Conservation (phyloP, 176 grass and related monocot genomes). For the Eragrostis curvula region DNA sequence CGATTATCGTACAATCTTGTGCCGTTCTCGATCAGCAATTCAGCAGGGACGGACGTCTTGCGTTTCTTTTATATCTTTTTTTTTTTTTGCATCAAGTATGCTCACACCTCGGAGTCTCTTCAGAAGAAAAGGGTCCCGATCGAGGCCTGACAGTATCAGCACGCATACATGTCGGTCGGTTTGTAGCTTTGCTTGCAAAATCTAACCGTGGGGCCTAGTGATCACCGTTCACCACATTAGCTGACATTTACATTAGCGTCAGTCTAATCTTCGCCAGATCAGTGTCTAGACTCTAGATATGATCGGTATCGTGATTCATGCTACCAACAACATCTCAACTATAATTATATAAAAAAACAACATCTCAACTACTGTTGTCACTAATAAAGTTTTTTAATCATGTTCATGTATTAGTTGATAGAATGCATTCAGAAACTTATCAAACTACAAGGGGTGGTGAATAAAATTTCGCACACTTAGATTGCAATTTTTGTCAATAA, state of each 20-base stretch:
- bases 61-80: not conserved
- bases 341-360: no score
- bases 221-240: not conserved
- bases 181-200: slow-evolving; percentile 10
- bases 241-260: not conserved
- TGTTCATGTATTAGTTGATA: not conserved
- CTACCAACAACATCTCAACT: not conserved
- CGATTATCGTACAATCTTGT: not conserved
- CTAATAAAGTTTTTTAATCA: not conserved
- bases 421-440: not conserved
- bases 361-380: not conserved
- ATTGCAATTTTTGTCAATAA: no score
- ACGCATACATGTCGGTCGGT: not conserved
- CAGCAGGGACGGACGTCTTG: not conserved
- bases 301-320: not conserved
- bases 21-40: not conserved
- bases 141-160: not conserved
- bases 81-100: not conserved
- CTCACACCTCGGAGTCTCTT: not conserved
- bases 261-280: not conserved
- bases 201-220: not conserved
- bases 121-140: no score
- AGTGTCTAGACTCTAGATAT: not conserved
- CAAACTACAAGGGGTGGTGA: not conserved
- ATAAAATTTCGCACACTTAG: no score